Percentiles rank a stretch among this genome's conserved stretches.
Evolutionary conservation across 2,329 filamentous ascomycete genomes (phyloP).

Genomic region (Colletotrichum agaves): DNA sequence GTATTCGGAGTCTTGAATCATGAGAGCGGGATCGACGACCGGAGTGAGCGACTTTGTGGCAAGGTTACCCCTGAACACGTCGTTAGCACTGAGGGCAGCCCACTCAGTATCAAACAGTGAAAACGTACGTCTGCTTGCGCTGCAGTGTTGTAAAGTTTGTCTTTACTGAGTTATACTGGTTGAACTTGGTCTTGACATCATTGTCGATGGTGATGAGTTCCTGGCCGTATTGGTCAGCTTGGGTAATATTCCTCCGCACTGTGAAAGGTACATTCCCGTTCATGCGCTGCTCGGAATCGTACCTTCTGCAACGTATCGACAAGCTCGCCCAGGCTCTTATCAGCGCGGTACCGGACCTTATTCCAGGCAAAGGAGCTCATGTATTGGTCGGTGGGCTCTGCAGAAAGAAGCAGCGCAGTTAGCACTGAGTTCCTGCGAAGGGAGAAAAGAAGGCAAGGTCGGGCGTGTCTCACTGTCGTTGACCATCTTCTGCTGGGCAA

Average conservation of each 20-base stretch:
- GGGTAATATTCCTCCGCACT: background rate
- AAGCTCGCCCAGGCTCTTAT: conserved; percentile 88
- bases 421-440: conserved; percentile 36
- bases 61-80: conserved; percentile 78
- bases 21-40: conserved; percentile 81
- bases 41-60: conserved; percentile 93
- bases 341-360: conserved; percentile 95
- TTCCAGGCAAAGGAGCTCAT: conserved; percentile 93
- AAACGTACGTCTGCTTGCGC: conserved; percentile 83
- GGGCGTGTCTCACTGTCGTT: conserved; percentile 76
- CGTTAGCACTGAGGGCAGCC: conserved; percentile 27
- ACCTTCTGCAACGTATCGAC: conserved; percentile 91
- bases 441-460: conserved; percentile 28
- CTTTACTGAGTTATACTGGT: conserved; percentile 93
- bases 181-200: conserved; percentile 94
- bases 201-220: conserved; percentile 93
- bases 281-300: background rate
- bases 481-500: conserved; percentile 88
- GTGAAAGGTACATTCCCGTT: too few species aligned
- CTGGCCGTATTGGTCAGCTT: conserved; percentile 53
- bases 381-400: conserved; percentile 97
- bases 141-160: conserved; percentile 83
- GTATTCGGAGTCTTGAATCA: conserved; percentile 93
- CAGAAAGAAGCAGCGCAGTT: conserved; percentile 39
- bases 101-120: background rate